Conservation (phyloP, 2,329 filamentous ascomycete species). For the Claviceps spartinae region DNA sequence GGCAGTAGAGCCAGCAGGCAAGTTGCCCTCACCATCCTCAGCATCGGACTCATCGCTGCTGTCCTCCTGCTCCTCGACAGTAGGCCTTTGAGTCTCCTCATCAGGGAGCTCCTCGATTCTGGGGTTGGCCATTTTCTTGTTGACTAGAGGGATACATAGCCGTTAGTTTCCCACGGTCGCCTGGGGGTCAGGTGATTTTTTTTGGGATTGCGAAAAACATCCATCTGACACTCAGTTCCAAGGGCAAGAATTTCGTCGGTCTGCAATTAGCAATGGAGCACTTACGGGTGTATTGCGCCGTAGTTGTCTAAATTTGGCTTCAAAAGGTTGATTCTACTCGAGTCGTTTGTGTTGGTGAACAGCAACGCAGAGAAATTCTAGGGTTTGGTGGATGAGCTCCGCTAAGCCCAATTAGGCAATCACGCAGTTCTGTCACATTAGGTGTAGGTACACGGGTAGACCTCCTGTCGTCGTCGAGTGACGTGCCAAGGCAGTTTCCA, state of each 20-base stretch:
- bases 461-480: not conserved
- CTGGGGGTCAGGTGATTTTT: slow-evolving; percentile 2
- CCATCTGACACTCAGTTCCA: not conserved
- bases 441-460: no score
- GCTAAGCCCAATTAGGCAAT: slow-evolving; percentile 29
- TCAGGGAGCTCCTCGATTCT: slow-evolving; percentile 96
- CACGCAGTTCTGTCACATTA: slow-evolving; percentile 9
- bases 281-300: slow-evolving; percentile 25
- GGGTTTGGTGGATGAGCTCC: slow-evolving; percentile 27
- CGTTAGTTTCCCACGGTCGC: slow-evolving; percentile 3
- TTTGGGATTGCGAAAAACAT: not conserved
- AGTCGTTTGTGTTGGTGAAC: slow-evolving; percentile 27
- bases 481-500: not conserved
- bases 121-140: slow-evolving; percentile 78
- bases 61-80: slow-evolving; percentile 60
- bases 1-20: slow-evolving; percentile 73
- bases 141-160: slow-evolving; percentile 4
- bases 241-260: not conserved
- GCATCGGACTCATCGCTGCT: slow-evolving; percentile 64
- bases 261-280: slow-evolving; percentile 12
- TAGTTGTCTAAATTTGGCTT: slow-evolving; percentile 19
- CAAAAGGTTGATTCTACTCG: slow-evolving; percentile 15
- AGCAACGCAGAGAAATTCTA: slow-evolving; percentile 27
- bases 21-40: slow-evolving; percentile 66
- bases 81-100: slow-evolving; percentile 72